These are phyloP conservation scores for Yamadazyma olivae DNA, from an alignment of 805 yeast species.

Conservation along the genomic window DNA sequence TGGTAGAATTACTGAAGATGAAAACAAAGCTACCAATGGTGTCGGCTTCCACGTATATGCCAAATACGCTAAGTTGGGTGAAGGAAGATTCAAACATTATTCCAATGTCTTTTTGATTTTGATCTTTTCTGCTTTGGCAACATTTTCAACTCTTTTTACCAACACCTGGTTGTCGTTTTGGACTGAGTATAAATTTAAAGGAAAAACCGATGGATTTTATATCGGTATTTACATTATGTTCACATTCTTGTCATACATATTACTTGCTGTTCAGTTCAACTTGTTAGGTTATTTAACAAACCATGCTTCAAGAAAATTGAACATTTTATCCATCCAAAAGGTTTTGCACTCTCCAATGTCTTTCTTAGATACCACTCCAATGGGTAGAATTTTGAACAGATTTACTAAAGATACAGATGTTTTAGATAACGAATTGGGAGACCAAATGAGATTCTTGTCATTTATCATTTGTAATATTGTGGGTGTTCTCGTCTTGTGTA, in stretches of 20 bases:
- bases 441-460: slow-evolving; percentile 60
- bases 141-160: slow-evolving; percentile 55
- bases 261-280: slow-evolving; percentile 42
- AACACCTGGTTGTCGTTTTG: slow-evolving; percentile 85
- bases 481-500: slow-evolving; percentile 48
- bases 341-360: slow-evolving; percentile 78
- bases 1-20: slow-evolving; percentile 38
- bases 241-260: slow-evolving; percentile 46
- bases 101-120: slow-evolving; percentile 21
- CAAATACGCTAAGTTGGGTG: slow-evolving; percentile 51
- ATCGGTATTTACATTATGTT: slow-evolving; percentile 72
- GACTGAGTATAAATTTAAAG: slow-evolving; percentile 55
- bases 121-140: slow-evolving; percentile 20
- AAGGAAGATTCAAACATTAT: slow-evolving; percentile 41
- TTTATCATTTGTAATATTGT: slow-evolving; percentile 51
- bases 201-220: slow-evolving; percentile 52
- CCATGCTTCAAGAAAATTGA: slow-evolving; percentile 53
- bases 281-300: slow-evolving; percentile 49
- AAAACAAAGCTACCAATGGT: slow-evolving; percentile 58
- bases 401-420: slow-evolving; percentile 87
- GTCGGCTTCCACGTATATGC: slow-evolving; percentile 48
- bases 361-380: slow-evolving; percentile 81
- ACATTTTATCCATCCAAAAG: slow-evolving; percentile 55
- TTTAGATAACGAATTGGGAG: slow-evolving; percentile 74
- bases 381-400: slow-evolving; percentile 81